Base-by-base conservation (phyloP, 164 flowering plant species). In the Akebia trifoliata region DNA sequence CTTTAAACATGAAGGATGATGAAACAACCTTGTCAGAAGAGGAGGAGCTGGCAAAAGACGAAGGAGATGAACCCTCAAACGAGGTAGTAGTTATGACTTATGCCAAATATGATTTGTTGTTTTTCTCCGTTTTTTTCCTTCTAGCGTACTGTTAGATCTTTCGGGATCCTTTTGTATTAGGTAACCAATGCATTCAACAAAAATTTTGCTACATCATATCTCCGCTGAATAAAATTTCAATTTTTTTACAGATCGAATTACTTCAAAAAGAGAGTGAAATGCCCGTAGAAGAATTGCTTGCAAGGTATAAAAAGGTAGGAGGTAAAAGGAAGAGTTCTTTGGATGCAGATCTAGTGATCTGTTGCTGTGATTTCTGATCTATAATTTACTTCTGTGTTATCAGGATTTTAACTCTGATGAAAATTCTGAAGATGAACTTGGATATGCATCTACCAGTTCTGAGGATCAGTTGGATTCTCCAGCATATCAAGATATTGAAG, bases 21-120 rank as follows among this genome's bases (percentile, higher is more conserved):
- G 99, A 94, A 69, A 69, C 93, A 47, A 90, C 99, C 32, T 72
- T 94, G 66, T 72, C 68, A 11, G 99, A 90, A 72, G 99, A 94
- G 79, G 99, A 94, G 70, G 81, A 81, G 59, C 54, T 90, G 66
- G 95, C 84, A 57, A 83, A 79, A 66, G 75, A 65, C 42, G 99
- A 94, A 52, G 48, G 76, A 15, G 62, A 65, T 60, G 74, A 78
- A 66, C 73, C 82, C 10, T 50, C 55, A 28, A 79, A 90, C 72
- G 99, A 94, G 95, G 99, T 86, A 69, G 62, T 24, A 26, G 45
- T 42, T n/a, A n/a, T n/a, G n/a, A n/a, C n/a, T 22, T 14, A 2
- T 34, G 29, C 21, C 38, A 35, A 28, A 18, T 36, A 35, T 37
- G 58, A n/a, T 39, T 4, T 42, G 29, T 47, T 48, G 15, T 24